These are phyloP conservation scores for Yueomyces sinensis DNA, from an alignment of 805 yeast species.

Conservation along the genomic window DNA sequence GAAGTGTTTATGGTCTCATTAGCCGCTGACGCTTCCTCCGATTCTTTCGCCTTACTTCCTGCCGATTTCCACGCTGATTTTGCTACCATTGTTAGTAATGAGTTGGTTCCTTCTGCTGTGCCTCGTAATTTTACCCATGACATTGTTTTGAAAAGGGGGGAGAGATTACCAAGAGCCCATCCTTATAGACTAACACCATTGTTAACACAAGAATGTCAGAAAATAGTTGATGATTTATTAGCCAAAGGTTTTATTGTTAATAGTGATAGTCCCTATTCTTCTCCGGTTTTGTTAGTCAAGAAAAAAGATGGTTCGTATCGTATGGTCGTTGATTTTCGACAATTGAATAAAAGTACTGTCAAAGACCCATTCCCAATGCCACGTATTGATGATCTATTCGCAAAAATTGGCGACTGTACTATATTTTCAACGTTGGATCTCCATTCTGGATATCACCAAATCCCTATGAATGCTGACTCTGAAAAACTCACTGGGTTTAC, in stretches of 20 bases:
- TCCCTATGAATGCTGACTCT: slow-evolving; percentile 3
- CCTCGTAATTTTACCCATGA: not conserved
- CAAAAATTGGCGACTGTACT: slow-evolving; percentile 1
- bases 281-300: slow-evolving; percentile 7
- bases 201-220: slow-evolving; percentile 1
- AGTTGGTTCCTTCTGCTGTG: not conserved
- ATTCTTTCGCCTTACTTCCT: not conserved
- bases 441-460: slow-evolving; percentile 7
- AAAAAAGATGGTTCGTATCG: slow-evolving; percentile 6
- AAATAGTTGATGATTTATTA: slow-evolving; percentile 4
- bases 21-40: not conserved
- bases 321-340: slow-evolving; percentile 4
- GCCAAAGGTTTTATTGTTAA: slow-evolving; percentile 3
- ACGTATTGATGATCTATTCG: slow-evolving; percentile 2
- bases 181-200: slow-evolving; percentile 7
- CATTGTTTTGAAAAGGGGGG: slow-evolving; percentile 1
- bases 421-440: slow-evolving; percentile 5
- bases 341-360: slow-evolving; percentile 4
- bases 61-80: not conserved
- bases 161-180: slow-evolving; percentile 4
- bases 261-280: slow-evolving; percentile 5
- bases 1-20: not conserved
- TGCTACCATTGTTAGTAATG: not conserved
- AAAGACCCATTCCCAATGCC: slow-evolving; percentile 6
- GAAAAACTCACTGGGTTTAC: slow-evolving; percentile 5